Conservation (phyloP, 768 basidiomycete genomes). For the Xerocomus brunneocitrinus region DNA sequence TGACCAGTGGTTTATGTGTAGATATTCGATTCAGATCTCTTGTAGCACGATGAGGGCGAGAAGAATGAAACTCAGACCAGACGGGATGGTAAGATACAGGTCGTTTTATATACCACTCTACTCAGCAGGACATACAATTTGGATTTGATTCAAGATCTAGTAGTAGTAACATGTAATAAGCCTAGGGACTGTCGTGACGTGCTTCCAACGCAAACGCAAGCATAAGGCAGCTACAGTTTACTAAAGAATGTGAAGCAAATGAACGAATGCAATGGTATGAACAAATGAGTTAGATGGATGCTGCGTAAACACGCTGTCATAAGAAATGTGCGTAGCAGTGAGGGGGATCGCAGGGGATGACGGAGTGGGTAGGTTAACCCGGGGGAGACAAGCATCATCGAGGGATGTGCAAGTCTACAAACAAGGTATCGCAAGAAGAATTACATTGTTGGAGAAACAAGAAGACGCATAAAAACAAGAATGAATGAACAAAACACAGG, state of each 20-base stretch:
- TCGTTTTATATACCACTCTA: too few relatives aligned
- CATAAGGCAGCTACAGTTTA: not conserved
- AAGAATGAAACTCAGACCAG: too few relatives aligned
- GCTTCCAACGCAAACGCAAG: not conserved
- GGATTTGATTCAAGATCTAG: not conserved
- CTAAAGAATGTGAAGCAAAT: conserved; percentile 2
- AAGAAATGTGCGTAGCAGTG: not conserved
- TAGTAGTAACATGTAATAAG: not conserved
- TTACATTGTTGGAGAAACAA: not conserved
- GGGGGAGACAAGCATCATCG: conserved; percentile 6
- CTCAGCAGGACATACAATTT: not conserved
- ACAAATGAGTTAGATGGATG: conserved; percentile 7
- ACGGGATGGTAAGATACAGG: too few relatives aligned
- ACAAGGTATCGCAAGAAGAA: conserved; percentile 12
- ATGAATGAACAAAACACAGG: not conserved
- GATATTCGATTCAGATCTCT: too few relatives aligned
- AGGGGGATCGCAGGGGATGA: conserved; percentile 4
- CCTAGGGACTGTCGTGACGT: not conserved
- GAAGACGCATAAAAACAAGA: conserved; percentile 3
- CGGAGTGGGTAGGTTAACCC: not conserved
- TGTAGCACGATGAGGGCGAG: too few relatives aligned
- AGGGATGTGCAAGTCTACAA: conserved; percentile 5
- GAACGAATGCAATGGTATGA: conserved; percentile 5
- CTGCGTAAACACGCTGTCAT: conserved; percentile 8
- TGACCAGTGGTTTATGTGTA: too few relatives aligned